Conservation (phyloP, 352 stramenopile species). For the Thraustotheca clavata region DNA sequence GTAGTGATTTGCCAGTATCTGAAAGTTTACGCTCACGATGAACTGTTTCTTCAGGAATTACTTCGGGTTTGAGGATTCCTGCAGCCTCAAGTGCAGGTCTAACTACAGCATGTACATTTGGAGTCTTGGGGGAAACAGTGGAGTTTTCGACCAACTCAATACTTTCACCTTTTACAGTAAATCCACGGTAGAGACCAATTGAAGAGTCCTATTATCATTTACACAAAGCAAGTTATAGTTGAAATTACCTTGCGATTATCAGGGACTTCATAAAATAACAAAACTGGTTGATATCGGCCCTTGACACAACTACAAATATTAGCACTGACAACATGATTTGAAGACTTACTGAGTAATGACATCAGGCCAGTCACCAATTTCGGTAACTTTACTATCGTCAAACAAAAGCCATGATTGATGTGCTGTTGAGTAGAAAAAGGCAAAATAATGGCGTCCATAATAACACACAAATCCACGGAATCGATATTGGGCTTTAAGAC, state of each 20-base stretch:
- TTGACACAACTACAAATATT: slow-evolving; percentile 32
- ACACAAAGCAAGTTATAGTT: background rate
- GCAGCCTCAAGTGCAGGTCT: too few relatives aligned
- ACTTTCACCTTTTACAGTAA: background rate
- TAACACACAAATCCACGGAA: slow-evolving; percentile 79
- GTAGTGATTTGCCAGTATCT: background rate
- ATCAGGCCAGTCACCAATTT: slow-evolving; percentile 65
- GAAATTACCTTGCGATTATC: slow-evolving; percentile 45
- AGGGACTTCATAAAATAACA: slow-evolving; percentile 79
- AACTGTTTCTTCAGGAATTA: slow-evolving; percentile 2
- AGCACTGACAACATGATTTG: background rate
- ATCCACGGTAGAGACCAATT: slow-evolving; percentile 25
- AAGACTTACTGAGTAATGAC: slow-evolving; percentile 48
- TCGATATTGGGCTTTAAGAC: slow-evolving; percentile 63
- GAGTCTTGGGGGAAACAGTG: too few relatives aligned
- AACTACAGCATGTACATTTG: too few relatives aligned
- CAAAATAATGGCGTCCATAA: slow-evolving; percentile 76
- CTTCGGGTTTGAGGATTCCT: background rate
- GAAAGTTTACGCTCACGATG: background rate
- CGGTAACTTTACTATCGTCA: slow-evolving; percentile 67
- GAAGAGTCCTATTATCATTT: slow-evolving; percentile 40
- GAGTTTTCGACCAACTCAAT: background rate
- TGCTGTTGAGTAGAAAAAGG: slow-evolving; percentile 75
- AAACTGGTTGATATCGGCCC: slow-evolving; percentile 69
- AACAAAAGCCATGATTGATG: slow-evolving; percentile 85